A percentile compares a stretch with the other conserved stretches of the same genome.
Conservation (phyloP, 2,329 filamentous ascomycete genomes). For the Fusarium camptoceras region DNA sequence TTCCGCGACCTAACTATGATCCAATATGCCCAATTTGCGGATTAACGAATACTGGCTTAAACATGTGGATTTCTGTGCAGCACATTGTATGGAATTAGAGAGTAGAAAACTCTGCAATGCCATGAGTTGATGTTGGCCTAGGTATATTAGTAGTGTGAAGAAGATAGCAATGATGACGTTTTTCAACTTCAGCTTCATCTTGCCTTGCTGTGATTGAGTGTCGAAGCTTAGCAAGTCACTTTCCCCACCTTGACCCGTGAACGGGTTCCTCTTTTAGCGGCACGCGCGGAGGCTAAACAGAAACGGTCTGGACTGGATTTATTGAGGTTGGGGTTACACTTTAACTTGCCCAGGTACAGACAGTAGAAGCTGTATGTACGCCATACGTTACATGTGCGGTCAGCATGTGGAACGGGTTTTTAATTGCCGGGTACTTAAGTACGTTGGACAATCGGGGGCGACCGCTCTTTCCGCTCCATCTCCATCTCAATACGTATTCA, state of each 20-base stretch:
- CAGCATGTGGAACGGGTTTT: not conserved
- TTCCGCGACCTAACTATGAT: conserved; percentile 11
- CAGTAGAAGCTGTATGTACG: not conserved
- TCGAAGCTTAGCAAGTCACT: not conserved
- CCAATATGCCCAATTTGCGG: not conserved
- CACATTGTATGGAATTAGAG: not conserved
- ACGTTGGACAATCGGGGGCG: not conserved
- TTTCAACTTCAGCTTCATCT: not conserved
- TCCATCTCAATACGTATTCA: not conserved
- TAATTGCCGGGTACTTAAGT: not conserved
- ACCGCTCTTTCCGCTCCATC: conserved; percentile 12
- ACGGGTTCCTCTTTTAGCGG: conserved; percentile 26
- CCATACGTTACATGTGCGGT: not conserved
- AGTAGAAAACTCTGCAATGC: not conserved
- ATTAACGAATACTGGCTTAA: not conserved
- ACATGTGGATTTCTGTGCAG: not conserved
- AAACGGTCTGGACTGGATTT: conserved; percentile 6
- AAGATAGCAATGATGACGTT: not conserved
- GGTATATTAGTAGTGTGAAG: not conserved
- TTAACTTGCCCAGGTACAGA: not conserved
- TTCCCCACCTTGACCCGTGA: conserved; percentile 6
- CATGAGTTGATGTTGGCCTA: not conserved
- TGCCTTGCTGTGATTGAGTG: conserved; percentile 11
- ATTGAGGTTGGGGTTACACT: not conserved
- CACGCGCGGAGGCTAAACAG: conserved; percentile 7